phyloP scores from a whole-genome alignment of 129 eudicot genomes.

The Escallonia herrerae region DNA sequence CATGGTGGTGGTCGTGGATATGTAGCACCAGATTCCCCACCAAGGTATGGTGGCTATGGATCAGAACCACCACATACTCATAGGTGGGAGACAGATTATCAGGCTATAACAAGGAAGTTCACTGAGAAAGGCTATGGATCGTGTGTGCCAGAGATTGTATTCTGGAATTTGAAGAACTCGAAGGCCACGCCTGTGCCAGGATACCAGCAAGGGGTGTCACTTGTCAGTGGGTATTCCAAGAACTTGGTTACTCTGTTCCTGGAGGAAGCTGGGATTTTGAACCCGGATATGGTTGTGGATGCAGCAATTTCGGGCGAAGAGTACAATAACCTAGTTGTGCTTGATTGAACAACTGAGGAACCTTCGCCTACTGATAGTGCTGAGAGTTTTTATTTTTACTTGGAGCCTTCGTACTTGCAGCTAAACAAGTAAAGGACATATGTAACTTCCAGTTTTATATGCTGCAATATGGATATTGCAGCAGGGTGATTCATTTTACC shows the following conservation, averaged over 20 bases:
- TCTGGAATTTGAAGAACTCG: conserved; percentile 26
- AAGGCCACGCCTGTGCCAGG: conserved; percentile 12
- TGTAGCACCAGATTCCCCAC: too few species aligned
- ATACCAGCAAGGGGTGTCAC: conserved; percentile 16
- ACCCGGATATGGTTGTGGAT: conserved; percentile 25
- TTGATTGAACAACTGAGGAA: conserved; percentile 13
- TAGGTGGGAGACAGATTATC: conserved; percentile 31
- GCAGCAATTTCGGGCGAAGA: conserved; percentile 23
- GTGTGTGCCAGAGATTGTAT: conserved; percentile 28
- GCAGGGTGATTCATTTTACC: too few species aligned
- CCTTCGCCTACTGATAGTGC: too few species aligned
- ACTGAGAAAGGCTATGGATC: conserved; percentile 14
- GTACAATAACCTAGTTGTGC: conserved; percentile 25
- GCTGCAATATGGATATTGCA: too few species aligned
- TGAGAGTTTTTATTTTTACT: too few species aligned
- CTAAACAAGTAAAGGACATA: too few species aligned
- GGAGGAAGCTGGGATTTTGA: conserved; percentile 18
- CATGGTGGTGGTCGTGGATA: too few species aligned
- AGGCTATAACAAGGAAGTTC: conserved; percentile 16
- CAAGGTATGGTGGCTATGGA: too few species aligned
- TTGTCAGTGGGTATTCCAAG: conserved; percentile 30
- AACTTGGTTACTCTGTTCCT: conserved; percentile 22
- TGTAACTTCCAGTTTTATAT: too few species aligned
- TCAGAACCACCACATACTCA: background rate
- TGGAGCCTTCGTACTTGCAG: too few species aligned